Conservation (phyloP, 1,284 basidiomycete genomes). For the Heliocybe sulcata region DNA sequence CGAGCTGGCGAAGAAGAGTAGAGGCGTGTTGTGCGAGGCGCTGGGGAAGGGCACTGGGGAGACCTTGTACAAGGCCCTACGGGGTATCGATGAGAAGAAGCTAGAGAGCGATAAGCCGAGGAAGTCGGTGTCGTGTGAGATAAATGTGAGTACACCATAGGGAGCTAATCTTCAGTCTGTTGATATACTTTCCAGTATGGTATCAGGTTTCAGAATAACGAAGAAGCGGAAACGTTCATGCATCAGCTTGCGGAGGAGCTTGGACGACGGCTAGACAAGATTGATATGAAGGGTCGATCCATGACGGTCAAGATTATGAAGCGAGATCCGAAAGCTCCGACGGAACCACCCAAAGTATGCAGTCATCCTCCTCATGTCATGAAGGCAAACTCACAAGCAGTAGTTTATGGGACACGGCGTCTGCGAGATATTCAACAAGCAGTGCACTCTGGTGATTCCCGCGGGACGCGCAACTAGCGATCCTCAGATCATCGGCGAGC, state of each 20-base stretch:
- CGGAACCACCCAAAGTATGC: constrained; percentile 86
- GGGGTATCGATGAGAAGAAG: constrained; percentile 77
- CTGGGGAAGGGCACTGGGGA: constrained; percentile 83
- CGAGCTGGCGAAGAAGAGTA: constrained; percentile 57
- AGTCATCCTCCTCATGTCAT: not conserved
- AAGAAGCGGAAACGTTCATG: constrained; percentile 77
- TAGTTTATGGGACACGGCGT: constrained; percentile 91
- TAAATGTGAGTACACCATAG: constrained; percentile 59
- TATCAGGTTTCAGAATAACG: constrained; percentile 82
- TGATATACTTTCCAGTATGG: constrained; percentile 63
- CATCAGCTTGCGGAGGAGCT: constrained; percentile 73
- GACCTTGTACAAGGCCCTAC: constrained; percentile 76
- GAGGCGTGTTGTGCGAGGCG: constrained; percentile 57
- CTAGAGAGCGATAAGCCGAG: constrained; percentile 80
- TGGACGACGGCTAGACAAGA: constrained; percentile 58
- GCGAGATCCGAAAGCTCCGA: constrained; percentile 78
- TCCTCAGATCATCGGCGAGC: constrained; percentile 62
- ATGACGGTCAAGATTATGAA: constrained; percentile 88
- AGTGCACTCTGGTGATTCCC: constrained; percentile 48
- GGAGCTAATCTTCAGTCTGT: constrained; percentile 9
- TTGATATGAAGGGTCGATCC: constrained; percentile 62
- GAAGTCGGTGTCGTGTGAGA: constrained; percentile 86
- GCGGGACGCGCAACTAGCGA: constrained; percentile 72
- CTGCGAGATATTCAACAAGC: constrained; percentile 81
- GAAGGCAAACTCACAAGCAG: constrained; percentile 3